Base-by-base conservation (phyloP, 805 yeast species). In the Kurtzmaniella fragi region DNA sequence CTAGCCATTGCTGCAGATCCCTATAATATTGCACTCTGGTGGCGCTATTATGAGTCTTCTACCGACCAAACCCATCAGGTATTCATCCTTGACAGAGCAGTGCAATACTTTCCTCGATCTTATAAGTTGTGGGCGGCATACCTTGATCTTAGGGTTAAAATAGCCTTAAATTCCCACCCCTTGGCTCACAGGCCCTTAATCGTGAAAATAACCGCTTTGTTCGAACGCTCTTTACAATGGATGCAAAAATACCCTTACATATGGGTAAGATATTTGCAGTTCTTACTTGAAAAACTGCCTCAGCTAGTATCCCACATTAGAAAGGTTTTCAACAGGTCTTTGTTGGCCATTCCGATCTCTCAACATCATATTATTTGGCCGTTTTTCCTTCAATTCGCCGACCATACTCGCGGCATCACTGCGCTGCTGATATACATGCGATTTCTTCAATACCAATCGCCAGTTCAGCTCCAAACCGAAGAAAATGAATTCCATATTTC, bases 71-170 rank as follows among this genome's bases (percentile, higher is more conserved):
- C 25, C 25, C 25, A 20, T 20, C 63, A 66, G 41, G 47, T 78
- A 5, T 77, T 73, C 40, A 63, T 83, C 1, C 51, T 73, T 38
- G 72, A 68, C 41, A 55, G 93, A 52, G 81, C 84, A 0, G 69
- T 75, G 12, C 45, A 48, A 7, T 49, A 55, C 9, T 49, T 77
- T 11, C 66, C 64, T 6, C 53, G 73, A 37, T 73, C 79, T 2
- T 70, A 70, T 44, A 71, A 75, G 45, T 50, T 83, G 17, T 82
- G 88, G 88, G 57, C 59, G 40, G 31, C 55, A 8, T 79, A 77
- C 46, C 45, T 79, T 17, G 69, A 68, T 16, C 45, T 72, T 17
- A 54, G 81, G 17, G 44, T 64, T 0, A 55, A 53, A 2, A 44
- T 59, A 11, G 47, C 65, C 5, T 38, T 49, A 9, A 44, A 45